phyloP scores from a whole-genome alignment of 345 rosid species.

The Citrus glauca region DNA sequence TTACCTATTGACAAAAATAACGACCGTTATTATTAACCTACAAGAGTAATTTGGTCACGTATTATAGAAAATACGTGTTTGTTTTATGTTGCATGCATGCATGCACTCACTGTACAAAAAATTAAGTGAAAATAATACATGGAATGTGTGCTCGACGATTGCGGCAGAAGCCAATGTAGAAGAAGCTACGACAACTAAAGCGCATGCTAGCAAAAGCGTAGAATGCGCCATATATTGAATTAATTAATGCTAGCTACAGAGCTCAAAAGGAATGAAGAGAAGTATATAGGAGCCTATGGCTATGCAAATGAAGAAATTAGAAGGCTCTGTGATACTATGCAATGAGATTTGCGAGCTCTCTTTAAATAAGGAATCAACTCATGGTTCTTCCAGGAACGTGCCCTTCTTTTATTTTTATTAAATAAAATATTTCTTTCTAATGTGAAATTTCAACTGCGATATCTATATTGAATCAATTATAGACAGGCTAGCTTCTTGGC shows the following conservation, averaged over 20 bases:
- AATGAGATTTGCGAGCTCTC: no score
- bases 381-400: no score
- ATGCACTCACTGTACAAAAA: not conserved
- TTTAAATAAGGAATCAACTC: no score
- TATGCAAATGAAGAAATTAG: not conserved
- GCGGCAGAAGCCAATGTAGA: slow-evolving; percentile 58
- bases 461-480: no score
- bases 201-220: slow-evolving; percentile 29
- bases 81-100: not conserved
- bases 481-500: no score
- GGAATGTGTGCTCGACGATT: slow-evolving; percentile 67
- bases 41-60: not conserved
- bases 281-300: not conserved
- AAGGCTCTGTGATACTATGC: no score
- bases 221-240: slow-evolving; percentile 5
- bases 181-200: slow-evolving; percentile 30
- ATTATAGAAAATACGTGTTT: not conserved
- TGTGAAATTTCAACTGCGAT: no score
- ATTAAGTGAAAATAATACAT: slow-evolving; percentile 33
- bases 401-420: no score
- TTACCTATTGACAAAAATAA: slow-evolving; percentile 42
- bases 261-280: not conserved
- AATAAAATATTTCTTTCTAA: no score
- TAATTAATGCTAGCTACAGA: not conserved
- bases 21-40: not conserved